A percentile compares a stretch with the other conserved stretches of the same genome.
Evolutionary conservation across 1,139 yeast genomes (phyloP).

Genomic region (Suhomyces panamericanus): DNA sequence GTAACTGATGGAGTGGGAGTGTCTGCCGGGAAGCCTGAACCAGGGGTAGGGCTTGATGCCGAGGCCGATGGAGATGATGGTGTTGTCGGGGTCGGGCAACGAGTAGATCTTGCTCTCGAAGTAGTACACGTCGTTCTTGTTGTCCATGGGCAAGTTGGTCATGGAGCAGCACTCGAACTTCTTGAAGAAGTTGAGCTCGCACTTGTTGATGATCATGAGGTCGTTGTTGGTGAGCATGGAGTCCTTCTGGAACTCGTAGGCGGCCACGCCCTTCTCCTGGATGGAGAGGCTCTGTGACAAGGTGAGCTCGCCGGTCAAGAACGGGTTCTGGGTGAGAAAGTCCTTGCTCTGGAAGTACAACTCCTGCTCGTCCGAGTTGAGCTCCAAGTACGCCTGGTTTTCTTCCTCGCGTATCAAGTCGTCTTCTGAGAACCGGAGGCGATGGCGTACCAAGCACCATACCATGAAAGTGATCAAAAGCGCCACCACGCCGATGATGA

Average conservation of each 20-base stretch:
- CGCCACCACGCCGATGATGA: slow-evolving; percentile 6
- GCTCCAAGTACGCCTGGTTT: slow-evolving; percentile 57
- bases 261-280: slow-evolving; percentile 89
- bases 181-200: slow-evolving; percentile 73
- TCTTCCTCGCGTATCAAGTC: slow-evolving; percentile 64
- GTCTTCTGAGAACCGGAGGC: slow-evolving; percentile 40
- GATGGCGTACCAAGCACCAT: slow-evolving; percentile 13
- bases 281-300: slow-evolving; percentile 58
- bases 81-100: slow-evolving; percentile 56
- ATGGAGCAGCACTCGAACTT: slow-evolving; percentile 75
- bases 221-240: slow-evolving; percentile 58
- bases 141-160: slow-evolving; percentile 86
- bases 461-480: slow-evolving; percentile 5
- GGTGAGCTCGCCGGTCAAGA: slow-evolving; percentile 44
- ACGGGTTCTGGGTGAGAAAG: slow-evolving; percentile 56
- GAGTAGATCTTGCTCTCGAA: slow-evolving; percentile 72
- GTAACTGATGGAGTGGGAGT: slow-evolving; percentile 48
- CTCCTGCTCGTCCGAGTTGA: slow-evolving; percentile 76
- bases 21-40: slow-evolving; percentile 60
- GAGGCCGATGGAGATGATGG: slow-evolving; percentile 47
- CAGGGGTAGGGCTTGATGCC: slow-evolving; percentile 57
- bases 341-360: slow-evolving; percentile 72
- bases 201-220: slow-evolving; percentile 63
- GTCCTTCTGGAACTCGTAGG: slow-evolving; percentile 90
- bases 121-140: slow-evolving; percentile 83